Conservation (phyloP, 768 basidiomycete species). For the Lactifluus hygrophoroides region DNA sequence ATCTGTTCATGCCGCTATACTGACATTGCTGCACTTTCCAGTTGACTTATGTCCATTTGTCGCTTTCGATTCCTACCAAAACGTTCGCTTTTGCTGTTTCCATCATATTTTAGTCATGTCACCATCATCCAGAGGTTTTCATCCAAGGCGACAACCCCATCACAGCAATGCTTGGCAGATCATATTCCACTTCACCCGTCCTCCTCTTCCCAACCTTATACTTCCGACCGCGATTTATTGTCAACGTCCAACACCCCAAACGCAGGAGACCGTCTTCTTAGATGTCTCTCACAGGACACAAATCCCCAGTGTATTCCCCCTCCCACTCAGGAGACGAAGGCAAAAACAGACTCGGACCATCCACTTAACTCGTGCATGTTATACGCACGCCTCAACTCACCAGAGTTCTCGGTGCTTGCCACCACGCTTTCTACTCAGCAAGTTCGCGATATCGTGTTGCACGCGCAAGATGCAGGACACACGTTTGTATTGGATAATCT, state of each 20-base stretch:
- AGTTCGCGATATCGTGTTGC: conserved; percentile 26
- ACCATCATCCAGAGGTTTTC: conserved; percentile 1
- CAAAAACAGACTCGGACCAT: neutral
- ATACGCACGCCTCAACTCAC: neutral
- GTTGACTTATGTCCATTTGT: conserved; percentile 76
- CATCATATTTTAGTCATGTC: conserved; percentile 7
- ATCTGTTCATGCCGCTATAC: conserved; percentile 1
- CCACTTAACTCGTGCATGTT: neutral
- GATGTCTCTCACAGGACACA: neutral
- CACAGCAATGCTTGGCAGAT: conserved; percentile 1
- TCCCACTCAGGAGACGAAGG: neutral
- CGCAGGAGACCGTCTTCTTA: neutral
- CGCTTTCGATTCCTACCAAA: conserved; percentile 47
- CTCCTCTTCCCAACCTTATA: neutral
- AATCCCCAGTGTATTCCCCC: neutral
- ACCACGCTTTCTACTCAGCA: conserved; percentile 16
- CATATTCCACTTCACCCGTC: neutral
- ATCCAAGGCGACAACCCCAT: conserved; percentile 2
- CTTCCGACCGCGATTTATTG: neutral
- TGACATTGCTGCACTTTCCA: conserved; percentile 23
- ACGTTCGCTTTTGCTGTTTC: conserved; percentile 29
- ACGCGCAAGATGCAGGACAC: conserved; percentile 27
- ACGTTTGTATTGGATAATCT: conserved; percentile 32
- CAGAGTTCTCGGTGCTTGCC: conserved; percentile 8
- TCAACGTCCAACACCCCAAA: neutral